Conservation (phyloP, 169 alveolate species). For the Theileria annulata region DNA sequence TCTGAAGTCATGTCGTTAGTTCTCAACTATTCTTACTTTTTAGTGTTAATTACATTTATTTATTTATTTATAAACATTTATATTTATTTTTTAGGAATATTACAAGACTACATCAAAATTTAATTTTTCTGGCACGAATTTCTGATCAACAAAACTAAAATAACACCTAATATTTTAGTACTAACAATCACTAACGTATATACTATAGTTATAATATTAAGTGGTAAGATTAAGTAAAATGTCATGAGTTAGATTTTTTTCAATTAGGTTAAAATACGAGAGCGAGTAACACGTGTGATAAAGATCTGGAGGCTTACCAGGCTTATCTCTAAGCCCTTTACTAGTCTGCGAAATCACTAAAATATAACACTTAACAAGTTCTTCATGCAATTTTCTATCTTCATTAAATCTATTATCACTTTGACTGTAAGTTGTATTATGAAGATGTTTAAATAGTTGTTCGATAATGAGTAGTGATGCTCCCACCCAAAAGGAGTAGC, state of each 20-base stretch:
- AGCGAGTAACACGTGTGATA: constrained; percentile 95
- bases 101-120: constrained; percentile 31
- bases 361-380: constrained; percentile 57
- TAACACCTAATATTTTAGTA: background rate
- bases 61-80: background rate
- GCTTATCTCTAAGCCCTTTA: constrained; percentile 94
- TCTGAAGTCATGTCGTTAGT: constrained; percentile 16
- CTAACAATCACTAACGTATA: background rate
- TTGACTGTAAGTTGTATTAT: constrained; percentile 55
- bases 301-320: constrained; percentile 90
- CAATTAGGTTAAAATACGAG: constrained; percentile 82
- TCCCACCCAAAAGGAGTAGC: constrained; percentile 96
- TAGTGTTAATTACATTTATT: too few species aligned
- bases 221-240: background rate
- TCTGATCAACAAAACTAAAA: constrained; percentile 51
- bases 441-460: constrained; percentile 5
- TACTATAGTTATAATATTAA: background rate
- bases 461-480: constrained; percentile 83
- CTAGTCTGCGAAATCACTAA: constrained; percentile 71
- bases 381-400: constrained; percentile 63
- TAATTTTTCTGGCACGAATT: constrained; percentile 28
- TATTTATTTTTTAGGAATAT: constrained; percentile 4
- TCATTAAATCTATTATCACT: constrained; percentile 12
- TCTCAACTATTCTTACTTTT: background rate
- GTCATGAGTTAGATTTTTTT: constrained; percentile 6